Conservation (phyloP, 2,329 filamentous ascomycete genomes). For the Simplicillium sp. region DNA sequence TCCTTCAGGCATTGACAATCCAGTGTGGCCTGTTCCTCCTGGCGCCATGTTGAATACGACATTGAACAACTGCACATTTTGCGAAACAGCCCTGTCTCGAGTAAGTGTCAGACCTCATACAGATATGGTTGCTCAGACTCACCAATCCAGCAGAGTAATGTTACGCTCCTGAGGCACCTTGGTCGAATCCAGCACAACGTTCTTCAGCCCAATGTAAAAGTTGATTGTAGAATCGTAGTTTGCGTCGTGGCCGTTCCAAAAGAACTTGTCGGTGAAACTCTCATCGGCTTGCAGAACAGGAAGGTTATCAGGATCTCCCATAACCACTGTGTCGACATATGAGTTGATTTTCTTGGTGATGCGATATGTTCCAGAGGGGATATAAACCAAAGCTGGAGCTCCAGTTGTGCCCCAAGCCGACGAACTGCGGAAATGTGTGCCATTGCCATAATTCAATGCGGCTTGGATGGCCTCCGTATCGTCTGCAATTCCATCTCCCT, state of each 20-base stretch:
- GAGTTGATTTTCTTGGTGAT: slow-evolving; percentile 18
- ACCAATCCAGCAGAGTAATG: slow-evolving; percentile 18
- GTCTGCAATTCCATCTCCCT: slow-evolving; percentile 55
- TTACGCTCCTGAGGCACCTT: slow-evolving; percentile 9
- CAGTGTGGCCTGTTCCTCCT: slow-evolving; percentile 20
- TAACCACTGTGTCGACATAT: slow-evolving; percentile 19
- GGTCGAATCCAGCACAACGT: slow-evolving; percentile 18
- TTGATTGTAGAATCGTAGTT: slow-evolving; percentile 20
- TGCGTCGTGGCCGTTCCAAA: slow-evolving; percentile 7
- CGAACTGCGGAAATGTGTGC: slow-evolving; percentile 5
- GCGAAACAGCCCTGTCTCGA: slow-evolving; percentile 13
- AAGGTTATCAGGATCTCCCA: slow-evolving; percentile 18
- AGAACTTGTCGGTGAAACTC: slow-evolving; percentile 7
- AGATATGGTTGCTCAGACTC: too few relatives aligned
- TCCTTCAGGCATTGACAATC: slow-evolving; percentile 23
- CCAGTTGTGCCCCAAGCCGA: slow-evolving; percentile 9
- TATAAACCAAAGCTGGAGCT: slow-evolving; percentile 14
- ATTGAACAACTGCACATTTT: slow-evolving; percentile 18
- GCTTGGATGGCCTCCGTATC: slow-evolving; percentile 62
- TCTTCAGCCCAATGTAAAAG: slow-evolving; percentile 22
- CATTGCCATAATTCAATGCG: slow-evolving; percentile 9
- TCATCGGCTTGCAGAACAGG: slow-evolving; percentile 16
- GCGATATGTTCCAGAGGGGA: slow-evolving; percentile 20
- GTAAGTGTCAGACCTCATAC: too few relatives aligned
- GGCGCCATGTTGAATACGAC: slow-evolving; percentile 23